Percentiles rank a stretch among this genome's conserved stretches.
Evolutionary conservation across 208 protist genomes (phyloP).

Genomic region (Trypanosoma melophagium): DNA sequence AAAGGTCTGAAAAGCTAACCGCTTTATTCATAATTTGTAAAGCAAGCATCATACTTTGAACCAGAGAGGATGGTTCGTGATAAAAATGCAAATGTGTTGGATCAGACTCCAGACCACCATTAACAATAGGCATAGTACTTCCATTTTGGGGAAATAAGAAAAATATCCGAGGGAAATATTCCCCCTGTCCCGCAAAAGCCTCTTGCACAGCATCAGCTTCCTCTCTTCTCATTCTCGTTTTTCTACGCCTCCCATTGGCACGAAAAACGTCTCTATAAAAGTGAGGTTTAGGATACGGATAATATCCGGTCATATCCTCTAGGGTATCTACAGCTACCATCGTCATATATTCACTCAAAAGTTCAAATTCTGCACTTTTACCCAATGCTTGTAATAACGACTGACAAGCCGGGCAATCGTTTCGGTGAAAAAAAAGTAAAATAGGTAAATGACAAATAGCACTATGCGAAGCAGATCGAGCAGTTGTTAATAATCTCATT

Average conservation of each 20-base stretch:
- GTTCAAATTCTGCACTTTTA: slow-evolving; percentile 43
- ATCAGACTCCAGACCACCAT: slow-evolving; percentile 34
- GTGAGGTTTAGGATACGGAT: slow-evolving; percentile 22
- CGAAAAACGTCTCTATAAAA: slow-evolving; percentile 1
- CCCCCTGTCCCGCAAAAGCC: slow-evolving; percentile 45
- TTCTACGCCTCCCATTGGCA: not conserved
- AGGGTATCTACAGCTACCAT: slow-evolving; percentile 40
- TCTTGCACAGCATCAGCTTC: slow-evolving; percentile 13
- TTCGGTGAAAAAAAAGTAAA: slow-evolving; percentile 23
- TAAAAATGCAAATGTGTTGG: slow-evolving; percentile 53
- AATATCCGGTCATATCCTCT: slow-evolving; percentile 5
- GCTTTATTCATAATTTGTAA: slow-evolving; percentile 52
- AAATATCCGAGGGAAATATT: slow-evolving; percentile 59
- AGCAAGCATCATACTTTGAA: slow-evolving; percentile 43
- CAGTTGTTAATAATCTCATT: slow-evolving; percentile 3
- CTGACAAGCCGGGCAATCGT: slow-evolving; percentile 21
- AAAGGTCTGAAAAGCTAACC: slow-evolving; percentile 30
- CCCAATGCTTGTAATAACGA: slow-evolving; percentile 12
- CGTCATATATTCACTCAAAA: slow-evolving; percentile 49
- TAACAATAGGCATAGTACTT: slow-evolving; percentile 64
- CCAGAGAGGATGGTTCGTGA: slow-evolving; percentile 27
- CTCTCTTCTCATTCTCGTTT: not conserved
- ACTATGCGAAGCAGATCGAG: slow-evolving; percentile 9
- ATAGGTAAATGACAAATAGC: slow-evolving; percentile 22
- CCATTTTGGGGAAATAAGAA: slow-evolving; percentile 83